Evolutionary conservation across 352 stramenopile species (phyloP), one percentile per base, ranked within the genome.

Genomic region (Globisporangium mamillatum): DNA sequence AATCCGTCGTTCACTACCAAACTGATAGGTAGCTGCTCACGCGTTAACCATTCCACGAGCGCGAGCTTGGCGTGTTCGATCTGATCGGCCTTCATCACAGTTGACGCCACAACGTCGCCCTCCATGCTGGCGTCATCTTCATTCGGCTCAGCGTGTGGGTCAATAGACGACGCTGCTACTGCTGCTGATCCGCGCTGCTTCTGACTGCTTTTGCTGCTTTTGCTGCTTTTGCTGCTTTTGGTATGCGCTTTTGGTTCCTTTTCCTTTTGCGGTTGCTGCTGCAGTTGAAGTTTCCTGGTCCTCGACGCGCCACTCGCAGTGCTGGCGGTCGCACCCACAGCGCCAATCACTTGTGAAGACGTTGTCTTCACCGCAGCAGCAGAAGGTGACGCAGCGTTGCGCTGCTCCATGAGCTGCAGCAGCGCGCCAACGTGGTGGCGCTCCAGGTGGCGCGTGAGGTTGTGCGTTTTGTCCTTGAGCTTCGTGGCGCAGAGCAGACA

Each of bases 391-490:
- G 71, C 69, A 6, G 74, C 61, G 4, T 66, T 72, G 20, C 78
- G 80, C 55, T 88, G 80, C 60, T 84, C 80, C 34, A 88, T 54
- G 25, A 86, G 25, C 75, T 86, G 80, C 41, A 84, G 54, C 55
- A 88, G 60, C 2, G 80, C 80, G 2, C 68, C 78, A 25, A 77
- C 67, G 64, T 86, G 80, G 50, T 86, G 80, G 25, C 80, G 75
- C 70, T 88, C 80, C 52, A 86, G 56, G 65, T 88, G 80, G 0
- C 78, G 80, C 67, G 76, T 88, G n/a, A 88, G 76, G 66, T 85
- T 86, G 71, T 88, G 80, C 29, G 80, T 88, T 71, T 86, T 88
- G 73, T 88, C 80, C 70, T 86, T 88, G 60, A 88, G 75, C 50
- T 75, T 76, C 59, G 72, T 71, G 24, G 59, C 38, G 68, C 80